phyloP scores from a whole-genome alignment of 345 rosid species.

The Theobroma cacao region DNA sequence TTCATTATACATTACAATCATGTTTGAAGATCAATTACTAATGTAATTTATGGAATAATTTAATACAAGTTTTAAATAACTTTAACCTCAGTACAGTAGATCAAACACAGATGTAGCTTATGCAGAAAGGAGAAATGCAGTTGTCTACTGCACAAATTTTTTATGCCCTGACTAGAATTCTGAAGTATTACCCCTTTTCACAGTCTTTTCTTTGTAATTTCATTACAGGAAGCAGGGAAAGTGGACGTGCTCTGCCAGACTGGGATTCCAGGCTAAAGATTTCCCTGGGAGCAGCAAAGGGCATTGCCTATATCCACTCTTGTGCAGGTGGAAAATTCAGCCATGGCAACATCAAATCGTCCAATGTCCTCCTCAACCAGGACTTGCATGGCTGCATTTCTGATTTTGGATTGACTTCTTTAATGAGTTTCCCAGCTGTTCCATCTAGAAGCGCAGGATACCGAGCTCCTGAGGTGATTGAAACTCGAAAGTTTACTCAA shows the following conservation, averaged over 20 bases:
- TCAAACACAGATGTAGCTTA: neutral
- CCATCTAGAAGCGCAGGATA: constrained; percentile 52
- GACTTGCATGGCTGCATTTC: constrained; percentile 63
- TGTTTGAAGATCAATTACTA: neutral
- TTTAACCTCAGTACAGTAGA: neutral
- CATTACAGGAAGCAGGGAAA: constrained; percentile 38
- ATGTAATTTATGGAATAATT: neutral
- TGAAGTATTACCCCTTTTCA: neutral
- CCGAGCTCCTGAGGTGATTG: constrained; percentile 70
- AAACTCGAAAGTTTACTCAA: constrained; percentile 52
- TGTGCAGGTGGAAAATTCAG: constrained; percentile 37
- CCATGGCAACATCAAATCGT: constrained; percentile 77
- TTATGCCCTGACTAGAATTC: neutral
- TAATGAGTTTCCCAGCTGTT: constrained; percentile 47
- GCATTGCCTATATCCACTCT: constrained; percentile 59
- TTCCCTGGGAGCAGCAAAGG: constrained; percentile 59
- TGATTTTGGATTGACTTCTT: constrained; percentile 56
- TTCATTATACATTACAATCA: neutral
- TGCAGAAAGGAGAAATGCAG: neutral
- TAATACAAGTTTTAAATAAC: neutral
- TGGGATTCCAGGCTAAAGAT: constrained; percentile 74
- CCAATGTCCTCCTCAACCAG: constrained; percentile 61
- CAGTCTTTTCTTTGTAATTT: neutral
- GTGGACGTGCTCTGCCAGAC: constrained; percentile 38
- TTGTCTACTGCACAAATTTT: neutral